Evolutionary conservation across 768 basidiomycete genomes (phyloP), one percentile per base, ranked within the genome.

Genomic region (Boletus rubroflammeus): DNA sequence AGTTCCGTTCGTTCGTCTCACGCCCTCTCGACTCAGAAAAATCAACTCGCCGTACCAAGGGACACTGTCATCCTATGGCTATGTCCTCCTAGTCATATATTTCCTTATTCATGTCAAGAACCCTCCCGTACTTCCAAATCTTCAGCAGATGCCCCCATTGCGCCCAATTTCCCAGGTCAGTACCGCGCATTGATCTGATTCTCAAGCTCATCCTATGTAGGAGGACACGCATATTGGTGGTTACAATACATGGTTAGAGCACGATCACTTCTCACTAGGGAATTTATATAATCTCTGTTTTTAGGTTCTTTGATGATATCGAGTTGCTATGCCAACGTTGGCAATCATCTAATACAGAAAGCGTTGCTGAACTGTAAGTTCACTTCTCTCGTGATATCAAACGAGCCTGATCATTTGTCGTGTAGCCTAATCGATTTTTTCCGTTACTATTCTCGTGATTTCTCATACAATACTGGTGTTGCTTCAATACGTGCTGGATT

Each of bases 41-140:
- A 97, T 99, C 72, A 99, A 99, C 73, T 97, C 94, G 47, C 94
- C 96, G 11, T 99, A 98, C 73, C 85, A 92, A 65, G 96, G 96
- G 57, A 98, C 96, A 1, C 78, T 99, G 50, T 95, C 92, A 51
- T 96, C 94, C 50, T 98, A 99, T 69, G 96, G 96, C 59, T 98
- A 96, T 75, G 95, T 96, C 61, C 81, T 99, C 49, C 88, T 99
- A 72, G 96, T 98, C 70, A 92, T 99, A 64, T 97, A 95, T 76
- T 99, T 93, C 75, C 83, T 98, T 50, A 86, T 95, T 43, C 97
- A 99, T 71, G 94, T 98, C 76, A 96, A 97, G 77, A 92, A 92
- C 61, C 95, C 96, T 51, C 91, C 95, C 25, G 91, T 99, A 40
- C 79, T 99, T 55, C 96, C 96, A 61, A 97, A 97, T 75, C 80